Evolutionary conservation across 2,329 filamentous ascomycete species (phyloP), one percentile per base, ranked within the genome.

Genomic region (Botrytis cinerea): DNA sequence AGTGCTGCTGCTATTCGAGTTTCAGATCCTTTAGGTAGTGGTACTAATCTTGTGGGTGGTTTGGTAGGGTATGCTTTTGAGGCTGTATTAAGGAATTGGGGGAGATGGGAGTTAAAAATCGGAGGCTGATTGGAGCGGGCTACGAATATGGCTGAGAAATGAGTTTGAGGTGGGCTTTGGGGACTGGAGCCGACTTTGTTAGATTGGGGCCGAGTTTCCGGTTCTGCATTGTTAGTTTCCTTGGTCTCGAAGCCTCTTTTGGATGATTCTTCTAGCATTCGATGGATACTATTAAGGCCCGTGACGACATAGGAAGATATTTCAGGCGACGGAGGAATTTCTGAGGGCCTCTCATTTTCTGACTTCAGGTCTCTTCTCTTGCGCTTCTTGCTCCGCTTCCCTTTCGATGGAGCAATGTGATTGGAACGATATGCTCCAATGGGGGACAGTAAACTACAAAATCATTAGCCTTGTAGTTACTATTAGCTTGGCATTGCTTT

Each of bases 251-350:
- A 8, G 3, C 3, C 38, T 18, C 54, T 62, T 51, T 77, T 73
- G 2, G 78, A 78, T 25, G 76, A 73, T 28, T 40, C 59, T 72
- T 80, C 76, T 2, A 94, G 84, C 67, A 84, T 84, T 28, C 88
- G 86, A 8, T 88, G 90, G 73, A 93, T 89, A 73, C 83, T 85
- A 77, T 90, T 88, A 62, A 93, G 83, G 4, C 92, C 92, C 66
- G 92, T 83, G 67, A 92, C 87, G 57, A 94, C 80, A 75, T 86
- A 86, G 5, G 82, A 82, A n/a, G 83, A 81, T 14, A 93, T 82
- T 66, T 87, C 87, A 5, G 90, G 89, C 64, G 74, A 76, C 62
- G 83, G 84, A 35, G 82, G 83, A 76, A 71, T 76, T 43, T 71
- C 59, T 74, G 57, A 74, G 75, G 64, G 63, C 69, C 51, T 61